Base-by-base conservation (phyloP, 2,329 filamentous ascomycete species). In the Beauveria rudraprayagi region DNA sequence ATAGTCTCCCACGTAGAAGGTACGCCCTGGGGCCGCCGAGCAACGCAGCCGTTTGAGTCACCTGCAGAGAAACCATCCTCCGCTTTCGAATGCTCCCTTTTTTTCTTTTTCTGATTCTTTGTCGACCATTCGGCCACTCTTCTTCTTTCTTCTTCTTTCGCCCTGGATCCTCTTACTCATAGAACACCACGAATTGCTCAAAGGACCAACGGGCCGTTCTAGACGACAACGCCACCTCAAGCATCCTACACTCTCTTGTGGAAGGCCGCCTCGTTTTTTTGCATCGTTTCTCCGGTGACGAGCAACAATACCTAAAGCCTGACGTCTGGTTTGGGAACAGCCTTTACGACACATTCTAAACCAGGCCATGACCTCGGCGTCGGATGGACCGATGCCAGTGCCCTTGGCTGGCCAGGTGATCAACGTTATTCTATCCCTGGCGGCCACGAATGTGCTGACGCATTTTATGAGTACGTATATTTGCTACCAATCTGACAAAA, bases 321-420 rank as follows among this genome's bases (percentile, higher is more conserved):
- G 30, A 41, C 19, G 19, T 8, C 17, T 26, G 14, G 1, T 2
- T 37, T 37, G 0, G 34, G 4, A 2, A 16, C 34, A 16, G 14
- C 34, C 14, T 37, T 37, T 10, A 5, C 34, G 34, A 16, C 34
- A 14, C 34, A 11, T 37, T 37, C 34, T 37, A 5, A 28, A 40
- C 2, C 22, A 43, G 47, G 24, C 19, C 26, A 60, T 60, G 57
- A 24, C 57, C 9, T 46, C 41, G 41, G 22, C 48, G 8, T 46
- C 48, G 48, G 57, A 60, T 40, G 48, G 19, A n/a, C 57, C 46
- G 16, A 14, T 24, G 17, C 37, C 34, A 9, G 69, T 74, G 60
- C 74, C 74, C 6, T 62, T 75, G 44, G 67, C 62, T 5, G 74
- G 74, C 22, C 69, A 72, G 60, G 64, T 73, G 17, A 69, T 74